Evolutionary conservation across 2,329 filamentous ascomycete species (phyloP).

Genomic region (Stachybotrys chlorohalonatus): DNA sequence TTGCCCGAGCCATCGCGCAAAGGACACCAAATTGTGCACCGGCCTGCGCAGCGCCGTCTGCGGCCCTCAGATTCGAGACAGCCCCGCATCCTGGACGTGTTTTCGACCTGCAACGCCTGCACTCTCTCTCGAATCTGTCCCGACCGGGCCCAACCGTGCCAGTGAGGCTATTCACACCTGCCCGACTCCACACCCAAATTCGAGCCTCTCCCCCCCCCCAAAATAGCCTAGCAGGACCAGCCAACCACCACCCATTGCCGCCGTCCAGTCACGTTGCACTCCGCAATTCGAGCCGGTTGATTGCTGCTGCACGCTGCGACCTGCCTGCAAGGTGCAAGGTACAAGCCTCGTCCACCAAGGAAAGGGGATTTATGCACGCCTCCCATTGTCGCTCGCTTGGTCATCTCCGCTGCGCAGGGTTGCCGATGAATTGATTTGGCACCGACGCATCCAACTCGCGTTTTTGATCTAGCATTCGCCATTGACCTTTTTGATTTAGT

Average conservation of each 20-base stretch:
- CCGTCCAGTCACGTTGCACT: neutral
- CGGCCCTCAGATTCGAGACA: conserved; percentile 10
- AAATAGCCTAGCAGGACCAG: conserved; percentile 6
- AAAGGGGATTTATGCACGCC: neutral
- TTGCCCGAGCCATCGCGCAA: conserved; percentile 26
- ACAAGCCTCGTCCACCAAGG: neutral
- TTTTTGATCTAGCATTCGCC: neutral
- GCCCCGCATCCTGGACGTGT: conserved; percentile 10
- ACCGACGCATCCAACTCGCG: neutral
- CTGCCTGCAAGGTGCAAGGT: neutral
- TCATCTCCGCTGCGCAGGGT: neutral
- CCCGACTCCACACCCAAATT: conserved; percentile 6
- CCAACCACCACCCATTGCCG: neutral
- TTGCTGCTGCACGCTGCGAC: neutral
- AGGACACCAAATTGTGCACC: conserved; percentile 23
- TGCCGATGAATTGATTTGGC: neutral
- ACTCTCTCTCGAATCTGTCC: conserved; percentile 6
- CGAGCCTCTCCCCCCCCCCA: conserved; percentile 3
- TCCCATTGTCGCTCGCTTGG: neutral
- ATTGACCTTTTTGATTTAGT: too few relatives aligned
- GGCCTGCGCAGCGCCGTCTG: conserved; percentile 17
- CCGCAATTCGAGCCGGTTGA: neutral
- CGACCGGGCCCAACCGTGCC: conserved; percentile 10
- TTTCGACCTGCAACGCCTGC: conserved; percentile 9
- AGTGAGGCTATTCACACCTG: conserved; percentile 32